These are phyloP conservation scores for Thermomyces lanuginosus DNA, from an alignment of 2,329 filamentous ascomycete genomes.

Conservation along the genomic window DNA sequence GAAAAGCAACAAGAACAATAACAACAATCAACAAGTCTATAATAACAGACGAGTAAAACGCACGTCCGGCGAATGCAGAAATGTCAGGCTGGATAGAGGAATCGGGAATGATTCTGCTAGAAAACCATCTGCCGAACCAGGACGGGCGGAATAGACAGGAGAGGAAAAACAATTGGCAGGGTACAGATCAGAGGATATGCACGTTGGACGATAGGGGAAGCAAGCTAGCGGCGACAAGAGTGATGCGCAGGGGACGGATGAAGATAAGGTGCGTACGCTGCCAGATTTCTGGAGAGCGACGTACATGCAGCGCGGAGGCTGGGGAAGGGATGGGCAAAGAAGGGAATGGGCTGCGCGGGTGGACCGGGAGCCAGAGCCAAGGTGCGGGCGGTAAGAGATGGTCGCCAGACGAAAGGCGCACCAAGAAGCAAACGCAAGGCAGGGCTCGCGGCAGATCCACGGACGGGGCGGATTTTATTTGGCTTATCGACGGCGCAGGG, in stretches of 20 bases:
- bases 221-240: background rate
- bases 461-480: background rate
- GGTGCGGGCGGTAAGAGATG: conserved; percentile 3
- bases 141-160: conserved; percentile 2
- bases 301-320: conserved; percentile 3
- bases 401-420: background rate
- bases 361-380: too few species aligned
- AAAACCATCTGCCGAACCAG: too few species aligned
- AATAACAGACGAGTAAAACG: too few species aligned
- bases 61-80: too few species aligned
- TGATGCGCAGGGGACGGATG: background rate
- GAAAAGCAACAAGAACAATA: too few species aligned
- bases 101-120: too few species aligned
- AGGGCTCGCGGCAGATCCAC: conserved; percentile 4
- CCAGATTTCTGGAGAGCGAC: conserved; percentile 2
- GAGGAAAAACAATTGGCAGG: conserved; percentile 2
- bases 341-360: background rate
- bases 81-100: too few species aligned
- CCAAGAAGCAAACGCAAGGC: conserved; percentile 6
- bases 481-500: too few species aligned
- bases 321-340: conserved; percentile 3
- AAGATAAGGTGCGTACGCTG: conserved; percentile 1
- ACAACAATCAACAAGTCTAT: conserved; percentile 1
- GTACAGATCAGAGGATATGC: conserved; percentile 2
- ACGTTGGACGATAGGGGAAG: conserved; percentile 8